These are phyloP conservation scores for Parasitella parasitica DNA, from an alignment of 371 early-diverging fungal genomes.

Conservation along the genomic window DNA sequence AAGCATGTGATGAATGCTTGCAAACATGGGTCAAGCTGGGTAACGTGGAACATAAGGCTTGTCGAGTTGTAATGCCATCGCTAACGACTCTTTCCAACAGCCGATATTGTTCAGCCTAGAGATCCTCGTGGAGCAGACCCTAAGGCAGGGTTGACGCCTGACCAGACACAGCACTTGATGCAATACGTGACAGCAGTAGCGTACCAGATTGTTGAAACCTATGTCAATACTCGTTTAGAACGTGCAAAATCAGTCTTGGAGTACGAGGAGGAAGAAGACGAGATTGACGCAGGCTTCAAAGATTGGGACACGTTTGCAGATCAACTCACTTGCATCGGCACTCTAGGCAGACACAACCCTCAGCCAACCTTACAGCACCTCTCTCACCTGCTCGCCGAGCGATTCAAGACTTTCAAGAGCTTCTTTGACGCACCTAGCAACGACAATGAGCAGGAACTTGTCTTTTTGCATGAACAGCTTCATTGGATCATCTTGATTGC, in stretches of 20 bases:
- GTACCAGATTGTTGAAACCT: slow-evolving; percentile 62
- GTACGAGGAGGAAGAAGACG: slow-evolving; percentile 61
- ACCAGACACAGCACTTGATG: slow-evolving; percentile 33
- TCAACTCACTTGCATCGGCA: slow-evolving; percentile 69
- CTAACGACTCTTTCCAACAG: too few species aligned
- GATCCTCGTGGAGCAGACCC: slow-evolving; percentile 20
- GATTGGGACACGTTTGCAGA: slow-evolving; percentile 77
- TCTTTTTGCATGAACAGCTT: slow-evolving; percentile 61
- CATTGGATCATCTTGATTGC: slow-evolving; percentile 77
- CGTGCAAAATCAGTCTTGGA: slow-evolving; percentile 53
- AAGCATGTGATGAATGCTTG: slow-evolving; percentile 71
- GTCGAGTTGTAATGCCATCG: too few species aligned
- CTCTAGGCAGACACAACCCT: slow-evolving; percentile 63
- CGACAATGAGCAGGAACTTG: slow-evolving; percentile 25
- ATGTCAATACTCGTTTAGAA: slow-evolving; percentile 66
- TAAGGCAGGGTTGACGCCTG: slow-evolving; percentile 17
- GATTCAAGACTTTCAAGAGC: slow-evolving; percentile 46
- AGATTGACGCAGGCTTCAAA: slow-evolving; percentile 60
- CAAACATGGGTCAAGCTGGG: slow-evolving; percentile 71
- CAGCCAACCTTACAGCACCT: slow-evolving; percentile 50
- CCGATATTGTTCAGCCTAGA: slow-evolving; percentile 30
- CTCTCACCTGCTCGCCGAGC: slow-evolving; percentile 50
- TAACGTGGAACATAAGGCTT: too few species aligned
- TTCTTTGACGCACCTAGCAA: slow-evolving; percentile 26
- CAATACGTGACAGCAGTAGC: slow-evolving; percentile 58